Evolutionary conservation across 345 rosid genomes (phyloP).

Genomic region (Crucihimalaya himalaica): DNA sequence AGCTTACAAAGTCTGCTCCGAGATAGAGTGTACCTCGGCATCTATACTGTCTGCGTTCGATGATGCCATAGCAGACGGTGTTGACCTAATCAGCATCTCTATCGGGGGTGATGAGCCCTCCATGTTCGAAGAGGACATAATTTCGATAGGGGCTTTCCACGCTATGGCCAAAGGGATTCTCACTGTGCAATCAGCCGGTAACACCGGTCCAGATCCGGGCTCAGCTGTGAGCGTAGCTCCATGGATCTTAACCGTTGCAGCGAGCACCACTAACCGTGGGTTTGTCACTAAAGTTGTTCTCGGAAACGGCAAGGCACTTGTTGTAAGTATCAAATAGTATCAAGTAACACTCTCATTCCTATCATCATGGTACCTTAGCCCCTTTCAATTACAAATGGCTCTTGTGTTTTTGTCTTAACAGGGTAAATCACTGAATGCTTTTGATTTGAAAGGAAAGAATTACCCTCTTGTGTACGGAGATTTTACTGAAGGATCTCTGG

Average conservation of each 20-base stretch:
- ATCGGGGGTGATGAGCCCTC: not conserved
- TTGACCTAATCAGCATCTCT: conserved; percentile 50
- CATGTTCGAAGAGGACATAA: not conserved
- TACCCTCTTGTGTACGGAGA: conserved; percentile 26
- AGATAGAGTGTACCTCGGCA: rapidly evolving
- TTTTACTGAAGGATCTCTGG: not conserved
- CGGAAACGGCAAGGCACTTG: conserved; percentile 40
- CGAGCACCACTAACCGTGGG: conserved; percentile 49
- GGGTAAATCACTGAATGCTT: conserved; percentile 44
- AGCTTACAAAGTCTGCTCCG: conserved; percentile 42
- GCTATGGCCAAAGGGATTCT: conserved; percentile 56
- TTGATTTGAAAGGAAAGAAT: conserved; percentile 22
- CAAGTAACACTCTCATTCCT: not conserved
- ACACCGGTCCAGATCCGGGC: not conserved
- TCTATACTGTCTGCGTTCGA: conserved; percentile 52
- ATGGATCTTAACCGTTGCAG: conserved; percentile 54
- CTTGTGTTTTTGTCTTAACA: not conserved
- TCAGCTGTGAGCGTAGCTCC: conserved; percentile 36
- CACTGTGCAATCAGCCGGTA: conserved; percentile 47
- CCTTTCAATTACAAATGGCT: not conserved
- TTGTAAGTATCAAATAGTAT: conserved; percentile 44
- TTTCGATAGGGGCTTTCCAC: conserved; percentile 54
- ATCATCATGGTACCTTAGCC: not conserved
- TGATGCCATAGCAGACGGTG: conserved; percentile 70
- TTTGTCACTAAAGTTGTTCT: conserved; percentile 44